A percentile compares a stretch with the other conserved stretches of the same genome.
These are phyloP conservation scores for Lentinula sp. DNA, from an alignment of 768 basidiomycete species.

Conservation along the genomic window DNA sequence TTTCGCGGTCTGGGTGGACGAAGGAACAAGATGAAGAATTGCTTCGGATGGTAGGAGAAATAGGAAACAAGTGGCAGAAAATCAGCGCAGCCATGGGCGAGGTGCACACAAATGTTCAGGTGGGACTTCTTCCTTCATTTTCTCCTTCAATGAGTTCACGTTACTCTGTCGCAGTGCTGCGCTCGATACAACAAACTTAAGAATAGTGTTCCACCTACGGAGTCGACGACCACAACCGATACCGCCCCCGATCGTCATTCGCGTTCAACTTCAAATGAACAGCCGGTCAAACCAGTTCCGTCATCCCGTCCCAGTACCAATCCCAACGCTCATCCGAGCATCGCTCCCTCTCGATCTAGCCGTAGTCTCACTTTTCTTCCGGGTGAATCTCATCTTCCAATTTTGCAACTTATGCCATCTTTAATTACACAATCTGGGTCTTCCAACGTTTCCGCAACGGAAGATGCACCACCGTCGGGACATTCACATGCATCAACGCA, in stretches of 20 bases:
- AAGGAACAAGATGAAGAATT: constrained; percentile 48
- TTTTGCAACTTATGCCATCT: neutral
- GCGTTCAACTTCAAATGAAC: neutral
- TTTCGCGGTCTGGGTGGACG: constrained; percentile 44
- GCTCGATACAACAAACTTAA: constrained; percentile 23
- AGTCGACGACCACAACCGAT: neutral
- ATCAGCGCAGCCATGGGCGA: constrained; percentile 44
- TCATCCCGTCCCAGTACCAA: neutral
- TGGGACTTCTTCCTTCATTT: constrained; percentile 17
- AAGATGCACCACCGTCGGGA: neutral
- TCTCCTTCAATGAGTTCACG: neutral
- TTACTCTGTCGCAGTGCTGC: constrained; percentile 37
- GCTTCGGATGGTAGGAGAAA: constrained; percentile 34
- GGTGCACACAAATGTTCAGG: constrained; percentile 48
- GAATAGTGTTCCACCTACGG: neutral
- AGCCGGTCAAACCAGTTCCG: neutral
- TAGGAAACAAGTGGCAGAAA: constrained; percentile 56
- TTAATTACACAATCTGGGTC: neutral
- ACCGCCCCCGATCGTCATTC: too few species aligned
- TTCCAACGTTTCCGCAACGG: neutral
- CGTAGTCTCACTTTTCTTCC: neutral
- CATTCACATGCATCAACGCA: neutral
- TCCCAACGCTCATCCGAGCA: neutral
- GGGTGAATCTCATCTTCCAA: neutral
- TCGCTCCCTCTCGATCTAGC: neutral